Evolutionary conservation across 2,329 filamentous ascomycete species (phyloP), one percentile per base, ranked within the genome.

Genomic region (Drechslerella coelobrocha): DNA sequence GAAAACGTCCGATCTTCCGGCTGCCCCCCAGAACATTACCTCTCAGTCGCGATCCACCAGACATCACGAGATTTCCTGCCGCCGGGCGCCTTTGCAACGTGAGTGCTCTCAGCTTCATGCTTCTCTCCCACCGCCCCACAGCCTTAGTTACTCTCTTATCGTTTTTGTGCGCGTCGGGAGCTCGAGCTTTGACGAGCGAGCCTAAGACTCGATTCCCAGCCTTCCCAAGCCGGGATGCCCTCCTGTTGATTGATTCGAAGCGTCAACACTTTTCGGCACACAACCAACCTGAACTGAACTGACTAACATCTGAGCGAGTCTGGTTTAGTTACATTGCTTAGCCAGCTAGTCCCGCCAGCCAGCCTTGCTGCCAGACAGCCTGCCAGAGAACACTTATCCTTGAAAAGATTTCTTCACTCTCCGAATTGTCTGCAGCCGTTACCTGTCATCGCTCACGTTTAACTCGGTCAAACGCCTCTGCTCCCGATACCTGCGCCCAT

Each of bases 381-480:
- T 37, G 34, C 39, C 50, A 54, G 31, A 61, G 56, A 68, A 56
- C 65, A 61, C 57, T 69, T 53, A 69, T 69, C 65, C 65, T 29
- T 27, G 52, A 41, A 62, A 60, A 54, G 39, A 61, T 37, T 45
- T 37, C 23, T 52, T 24, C 41, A 43, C 17, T 27, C 19, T 41
- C 6, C 14, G 17, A 31, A 43, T 41, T 41, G 21, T 8, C 19
- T 24, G 37, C 29, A 45, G 17, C 37, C 48, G 39, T 45, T 51
- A 39, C 56, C 63, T 37, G 57, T 55, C 60, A 43, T 69, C 65
- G 45, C 61, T 61, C 51, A 45, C 31, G 27, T 12, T 43, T 41
- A 34, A 21, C 39, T 47, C 27, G 31, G 48, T 50, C 37, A 34
- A 10, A 19, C 8, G 41, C 41, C 26, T 51, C 26, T 27, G 27